These are phyloP conservation scores for Eucalyptus grandis DNA, from an alignment of 345 rosid genomes.

Conservation along the genomic window DNA sequence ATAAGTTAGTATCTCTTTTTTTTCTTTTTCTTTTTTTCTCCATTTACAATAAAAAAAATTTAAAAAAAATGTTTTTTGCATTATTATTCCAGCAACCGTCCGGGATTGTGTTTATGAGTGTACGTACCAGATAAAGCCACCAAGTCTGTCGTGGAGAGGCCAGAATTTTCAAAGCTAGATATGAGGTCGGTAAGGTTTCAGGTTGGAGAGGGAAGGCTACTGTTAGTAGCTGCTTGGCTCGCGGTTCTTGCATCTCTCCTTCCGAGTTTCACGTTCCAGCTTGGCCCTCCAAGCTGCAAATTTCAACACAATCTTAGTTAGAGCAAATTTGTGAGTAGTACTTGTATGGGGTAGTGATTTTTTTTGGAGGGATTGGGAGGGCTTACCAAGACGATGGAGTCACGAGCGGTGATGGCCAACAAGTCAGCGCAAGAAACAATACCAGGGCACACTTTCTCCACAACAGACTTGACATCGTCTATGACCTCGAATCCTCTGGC, in stretches of 20 bases:
- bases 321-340: background rate
- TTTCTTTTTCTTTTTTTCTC: too few species aligned
- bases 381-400: too few species aligned
- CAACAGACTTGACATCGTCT: too few species aligned
- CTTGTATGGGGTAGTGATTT: too few species aligned
- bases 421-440: too few species aligned
- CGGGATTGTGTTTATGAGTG: too few species aligned
- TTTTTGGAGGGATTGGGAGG: too few species aligned
- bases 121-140: slow-evolving; percentile 55
- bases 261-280: slow-evolving; percentile 60
- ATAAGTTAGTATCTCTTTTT: background rate
- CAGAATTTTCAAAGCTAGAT: slow-evolving; percentile 26
- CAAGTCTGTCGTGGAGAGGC: slow-evolving; percentile 60
- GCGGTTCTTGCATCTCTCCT: slow-evolving; percentile 60
- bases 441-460: too few species aligned
- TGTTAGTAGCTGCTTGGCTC: slow-evolving; percentile 32
- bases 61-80: background rate
- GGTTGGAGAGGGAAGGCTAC: slow-evolving; percentile 44
- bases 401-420: too few species aligned
- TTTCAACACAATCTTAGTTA: too few species aligned
- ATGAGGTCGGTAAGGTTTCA: slow-evolving; percentile 37
- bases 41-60: background rate
- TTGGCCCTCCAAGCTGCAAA: slow-evolving; percentile 50
- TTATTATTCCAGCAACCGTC: too few species aligned
- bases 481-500: too few species aligned